A percentile compares a stretch with the other conserved stretches of the same genome.
These are phyloP conservation scores for Beta vulgaris DNA, from an alignment of 148 eudicot genomes.

Conservation along the genomic window DNA sequence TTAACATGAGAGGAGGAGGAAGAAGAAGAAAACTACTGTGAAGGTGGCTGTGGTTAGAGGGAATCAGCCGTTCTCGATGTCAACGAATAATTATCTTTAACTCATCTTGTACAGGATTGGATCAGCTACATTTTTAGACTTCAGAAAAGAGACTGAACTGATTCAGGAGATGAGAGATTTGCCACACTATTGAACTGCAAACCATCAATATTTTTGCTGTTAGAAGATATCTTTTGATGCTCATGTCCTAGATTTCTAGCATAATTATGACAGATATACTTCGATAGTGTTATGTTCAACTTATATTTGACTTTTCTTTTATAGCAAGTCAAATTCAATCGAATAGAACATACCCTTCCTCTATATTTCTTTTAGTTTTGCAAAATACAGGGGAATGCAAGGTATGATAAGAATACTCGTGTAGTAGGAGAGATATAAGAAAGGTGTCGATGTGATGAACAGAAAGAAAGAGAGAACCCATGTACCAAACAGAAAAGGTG, in stretches of 20 bases:
- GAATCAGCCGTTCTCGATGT: conserved; percentile 31
- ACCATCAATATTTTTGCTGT: conserved; percentile 9
- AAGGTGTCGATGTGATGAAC: too few species aligned
- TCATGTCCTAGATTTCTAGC: background rate
- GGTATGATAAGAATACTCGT: too few species aligned
- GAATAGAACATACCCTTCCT: too few species aligned
- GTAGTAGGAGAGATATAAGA: too few species aligned
- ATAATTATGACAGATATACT: background rate
- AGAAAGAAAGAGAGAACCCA: too few species aligned
- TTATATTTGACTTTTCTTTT: too few species aligned
- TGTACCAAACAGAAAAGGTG: too few species aligned
- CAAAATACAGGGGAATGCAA: too few species aligned
- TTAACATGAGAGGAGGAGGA: background rate
- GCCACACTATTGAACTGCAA: conserved; percentile 86
- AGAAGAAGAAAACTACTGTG: conserved; percentile 9
- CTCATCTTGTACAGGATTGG: conserved; percentile 28
- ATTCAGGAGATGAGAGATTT: conserved; percentile 39
- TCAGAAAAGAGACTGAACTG: conserved; percentile 62
- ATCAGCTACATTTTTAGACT: conserved; percentile 24
- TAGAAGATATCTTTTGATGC: conserved; percentile 10
- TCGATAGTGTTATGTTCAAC: too few species aligned
- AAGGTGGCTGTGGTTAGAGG: conserved; percentile 26
- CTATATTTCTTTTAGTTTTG: too few species aligned
- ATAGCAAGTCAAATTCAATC: too few species aligned
- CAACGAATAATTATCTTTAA: conserved; percentile 30